A percentile compares a stretch with the other conserved stretches of the same genome.
Evolutionary conservation across 768 basidiomycete species (phyloP).

Genomic region (Pholiota molesta): DNA sequence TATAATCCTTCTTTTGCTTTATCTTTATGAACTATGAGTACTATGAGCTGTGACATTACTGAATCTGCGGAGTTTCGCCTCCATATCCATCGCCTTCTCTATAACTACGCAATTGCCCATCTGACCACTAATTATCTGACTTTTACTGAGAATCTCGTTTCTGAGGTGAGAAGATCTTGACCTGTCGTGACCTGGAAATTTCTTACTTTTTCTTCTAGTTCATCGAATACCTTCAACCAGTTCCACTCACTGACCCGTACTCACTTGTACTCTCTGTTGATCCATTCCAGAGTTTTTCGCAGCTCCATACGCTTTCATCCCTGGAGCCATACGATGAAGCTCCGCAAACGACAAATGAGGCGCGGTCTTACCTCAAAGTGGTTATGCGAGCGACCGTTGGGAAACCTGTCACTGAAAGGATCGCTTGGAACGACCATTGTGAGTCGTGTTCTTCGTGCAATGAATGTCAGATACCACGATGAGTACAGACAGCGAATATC

Average conservation of each 20-base stretch:
- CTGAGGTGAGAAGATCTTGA: conserved; percentile 38
- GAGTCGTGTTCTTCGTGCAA: conserved; percentile 7
- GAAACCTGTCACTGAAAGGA: conserved; percentile 36
- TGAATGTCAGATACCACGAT: background rate
- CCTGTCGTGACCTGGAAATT: background rate
- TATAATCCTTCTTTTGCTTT: background rate
- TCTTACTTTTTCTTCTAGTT: conserved; percentile 28
- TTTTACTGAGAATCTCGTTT: conserved; percentile 52
- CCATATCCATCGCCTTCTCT: conserved; percentile 58
- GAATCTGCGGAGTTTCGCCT: conserved; percentile 31
- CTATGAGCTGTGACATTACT: conserved; percentile 6
- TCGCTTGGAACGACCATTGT: conserved; percentile 42
- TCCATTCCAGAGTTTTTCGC: conserved; percentile 49
- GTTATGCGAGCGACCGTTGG: conserved; percentile 24
- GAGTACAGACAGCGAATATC: conserved; percentile 7
- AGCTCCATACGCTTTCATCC: conserved; percentile 33
- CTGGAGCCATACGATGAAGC: conserved; percentile 48
- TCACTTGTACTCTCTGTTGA: conserved; percentile 57
- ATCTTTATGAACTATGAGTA: conserved; percentile 4
- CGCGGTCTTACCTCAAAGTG: conserved; percentile 36
- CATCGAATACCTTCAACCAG: conserved; percentile 43
- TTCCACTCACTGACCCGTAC: conserved; percentile 53
- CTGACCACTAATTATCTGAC: conserved; percentile 57
- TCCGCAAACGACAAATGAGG: conserved; percentile 38
- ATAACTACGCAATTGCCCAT: conserved; percentile 55